phyloP scores from a whole-genome alignment of 2,329 filamentous ascomycete genomes.

The Colletotrichum graminicola region DNA sequence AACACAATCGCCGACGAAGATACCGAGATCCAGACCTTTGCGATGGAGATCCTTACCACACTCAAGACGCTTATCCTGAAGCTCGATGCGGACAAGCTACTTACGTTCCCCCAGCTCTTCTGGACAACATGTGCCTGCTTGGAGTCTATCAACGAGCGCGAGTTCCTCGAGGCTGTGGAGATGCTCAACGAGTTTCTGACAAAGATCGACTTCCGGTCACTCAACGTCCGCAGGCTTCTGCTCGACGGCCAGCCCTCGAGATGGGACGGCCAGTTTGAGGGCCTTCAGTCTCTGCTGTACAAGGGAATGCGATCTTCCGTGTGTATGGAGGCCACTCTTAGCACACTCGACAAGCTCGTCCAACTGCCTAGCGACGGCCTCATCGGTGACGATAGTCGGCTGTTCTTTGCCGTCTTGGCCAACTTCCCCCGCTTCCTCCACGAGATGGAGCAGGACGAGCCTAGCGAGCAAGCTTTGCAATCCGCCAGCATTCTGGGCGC shows the following conservation, averaged over 20 bases:
- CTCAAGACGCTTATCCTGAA: conserved; percentile 91
- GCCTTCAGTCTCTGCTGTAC: conserved; percentile 86
- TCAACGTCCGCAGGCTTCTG: conserved; percentile 76
- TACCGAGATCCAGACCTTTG: conserved; percentile 93
- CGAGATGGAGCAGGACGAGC: conserved; percentile 75
- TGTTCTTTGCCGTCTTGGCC: conserved; percentile 90
- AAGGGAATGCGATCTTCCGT: conserved; percentile 91
- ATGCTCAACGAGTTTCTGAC: conserved; percentile 91
- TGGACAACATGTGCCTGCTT: conserved; percentile 98
- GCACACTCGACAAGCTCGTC: conserved; percentile 82
- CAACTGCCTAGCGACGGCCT: conserved; percentile 83
- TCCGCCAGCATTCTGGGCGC: conserved; percentile 78
- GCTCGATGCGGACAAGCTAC: conserved; percentile 80
- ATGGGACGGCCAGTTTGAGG: conserved; percentile 92
- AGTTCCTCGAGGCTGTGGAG: conserved; percentile 90
- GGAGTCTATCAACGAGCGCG: conserved; percentile 95
- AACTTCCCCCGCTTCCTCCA: conserved; percentile 90
- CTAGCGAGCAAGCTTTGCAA: conserved; percentile 67
- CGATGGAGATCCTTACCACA: conserved; percentile 97
- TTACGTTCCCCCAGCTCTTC: conserved; percentile 95
- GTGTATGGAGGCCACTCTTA: conserved; percentile 82
- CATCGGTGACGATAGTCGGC: conserved; percentile 83
- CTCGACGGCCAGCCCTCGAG: conserved; percentile 83
- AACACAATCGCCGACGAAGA: conserved; percentile 98
- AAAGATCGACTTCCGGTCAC: conserved; percentile 83